A percentile compares a stretch with the other conserved stretches of the same genome.
These are phyloP conservation scores for Brassica cretica DNA, from an alignment of 345 rosid genomes.

Conservation along the genomic window DNA sequence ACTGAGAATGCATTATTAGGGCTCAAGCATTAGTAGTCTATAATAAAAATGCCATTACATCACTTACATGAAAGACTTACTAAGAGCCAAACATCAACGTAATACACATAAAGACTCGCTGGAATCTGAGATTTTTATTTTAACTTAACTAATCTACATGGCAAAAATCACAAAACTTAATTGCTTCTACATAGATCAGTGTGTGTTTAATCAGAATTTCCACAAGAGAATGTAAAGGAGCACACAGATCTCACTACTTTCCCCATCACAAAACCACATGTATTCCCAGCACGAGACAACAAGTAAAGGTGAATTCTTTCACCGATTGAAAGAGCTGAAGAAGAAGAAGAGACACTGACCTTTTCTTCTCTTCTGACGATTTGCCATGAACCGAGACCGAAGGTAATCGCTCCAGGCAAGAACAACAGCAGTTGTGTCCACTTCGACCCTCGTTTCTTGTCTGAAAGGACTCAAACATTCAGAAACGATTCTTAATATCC, in stretches of 20 bases:
- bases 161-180: neutral
- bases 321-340: conserved; percentile 6
- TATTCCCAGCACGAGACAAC: neutral
- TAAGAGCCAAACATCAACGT: neutral
- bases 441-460: conserved; percentile 38
- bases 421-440: conserved; percentile 76
- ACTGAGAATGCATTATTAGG: neutral
- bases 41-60: neutral
- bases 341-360: conserved; percentile 44
- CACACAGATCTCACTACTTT: neutral
- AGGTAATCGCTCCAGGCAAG: conserved; percentile 84
- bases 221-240: neutral
- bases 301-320: neutral
- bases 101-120: neutral
- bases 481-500: neutral
- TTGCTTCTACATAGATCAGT: neutral
- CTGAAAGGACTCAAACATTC: conserved; percentile 22
- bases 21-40: neutral
- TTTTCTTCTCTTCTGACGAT: conserved; percentile 87
- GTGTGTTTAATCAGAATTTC: neutral
- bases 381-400: conserved; percentile 99
- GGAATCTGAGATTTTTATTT: neutral
- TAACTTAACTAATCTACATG: neutral
- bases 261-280: neutral
- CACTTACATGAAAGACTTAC: neutral